Evolutionary conservation across 352 stramenopile species (phyloP).

Genomic region (Phytophthora podocarpi): DNA sequence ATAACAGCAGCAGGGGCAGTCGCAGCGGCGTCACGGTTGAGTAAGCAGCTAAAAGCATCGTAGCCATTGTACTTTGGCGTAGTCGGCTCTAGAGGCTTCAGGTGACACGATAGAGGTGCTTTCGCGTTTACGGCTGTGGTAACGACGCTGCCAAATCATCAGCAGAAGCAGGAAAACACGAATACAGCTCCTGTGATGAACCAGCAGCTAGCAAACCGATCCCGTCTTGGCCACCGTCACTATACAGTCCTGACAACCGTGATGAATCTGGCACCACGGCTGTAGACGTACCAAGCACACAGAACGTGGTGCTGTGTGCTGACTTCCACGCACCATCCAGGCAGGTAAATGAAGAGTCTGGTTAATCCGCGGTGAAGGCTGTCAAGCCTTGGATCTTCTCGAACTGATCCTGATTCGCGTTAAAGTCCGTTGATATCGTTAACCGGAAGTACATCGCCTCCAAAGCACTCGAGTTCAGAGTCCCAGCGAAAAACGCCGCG

Average conservation of each 20-base stretch:
- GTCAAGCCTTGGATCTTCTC: slow-evolving; percentile 30
- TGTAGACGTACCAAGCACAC: slow-evolving; percentile 36
- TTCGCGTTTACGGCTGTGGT: slow-evolving; percentile 21
- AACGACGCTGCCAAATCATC: slow-evolving; percentile 36
- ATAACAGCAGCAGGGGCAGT: neutral
- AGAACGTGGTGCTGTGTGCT: slow-evolving; percentile 41
- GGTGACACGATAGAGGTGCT: slow-evolving; percentile 33
- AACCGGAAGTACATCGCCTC: slow-evolving; percentile 36
- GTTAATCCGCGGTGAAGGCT: slow-evolving; percentile 38
- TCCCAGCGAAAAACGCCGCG: slow-evolving; percentile 22
- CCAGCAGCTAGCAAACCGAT: slow-evolving; percentile 36
- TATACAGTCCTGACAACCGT: slow-evolving; percentile 15
- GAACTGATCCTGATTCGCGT: slow-evolving; percentile 38
- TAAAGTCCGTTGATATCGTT: slow-evolving; percentile 47
- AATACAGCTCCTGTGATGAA: slow-evolving; percentile 37
- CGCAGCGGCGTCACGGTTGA: slow-evolving; percentile 7
- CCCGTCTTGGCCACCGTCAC: slow-evolving; percentile 6
- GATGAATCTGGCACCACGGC: slow-evolving; percentile 25
- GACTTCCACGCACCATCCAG: slow-evolving; percentile 35
- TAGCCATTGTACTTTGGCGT: slow-evolving; percentile 28
- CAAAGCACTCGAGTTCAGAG: slow-evolving; percentile 35
- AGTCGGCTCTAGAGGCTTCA: slow-evolving; percentile 19
- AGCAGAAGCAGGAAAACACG: slow-evolving; percentile 42
- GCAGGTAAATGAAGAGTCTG: slow-evolving; percentile 27
- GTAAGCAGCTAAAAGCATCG: slow-evolving; percentile 24